Base-by-base conservation (phyloP, 192 early-diverging fungal genomes). In the Coemansia umbellata region DNA sequence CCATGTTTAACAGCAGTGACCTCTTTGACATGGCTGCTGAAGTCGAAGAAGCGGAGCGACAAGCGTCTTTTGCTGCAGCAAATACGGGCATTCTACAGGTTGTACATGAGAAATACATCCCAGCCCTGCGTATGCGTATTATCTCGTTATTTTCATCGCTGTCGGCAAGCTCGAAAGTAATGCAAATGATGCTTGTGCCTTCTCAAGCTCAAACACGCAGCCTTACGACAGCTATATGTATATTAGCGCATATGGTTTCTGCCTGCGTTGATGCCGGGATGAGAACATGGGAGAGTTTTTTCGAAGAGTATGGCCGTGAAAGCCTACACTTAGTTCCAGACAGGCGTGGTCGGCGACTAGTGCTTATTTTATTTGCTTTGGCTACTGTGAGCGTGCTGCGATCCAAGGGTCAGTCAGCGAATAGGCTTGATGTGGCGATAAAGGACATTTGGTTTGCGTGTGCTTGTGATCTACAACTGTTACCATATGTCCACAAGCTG, bases 261-360 rank as follows among this genome's bases (percentile, higher is more conserved):
- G 31, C 52, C 2, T 76, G 73, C 21, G 73, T 76, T n/a, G 53
- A 45, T 4, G 61, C 50, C 1, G 58, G 66, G 11, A 27, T 65
- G 53, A 56, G 73, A 5, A 68, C 73, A 2, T 76, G 73, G 73
- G 66, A 76, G 45, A 67, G 73, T 36, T 76, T 76, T 35, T 39
- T 76, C 21, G 66, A 69, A 22, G 73, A 69, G 58, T 44, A 69
- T n/a, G 73, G 73, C 13, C 60, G 73, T 0, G 73, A 76, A 31
- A 69, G 53, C 28, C 32, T 76, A 33, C 44, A 76, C 24, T 21
- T 76, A 41, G 55, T 69, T 9, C 62, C 61, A 0, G 58, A 54
- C 37, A 11, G 28, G n/a, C 31, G 28, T 9, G 66, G 57, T 0
- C 61, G 62, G 13, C 66, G 73, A 6, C 53, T 60, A 23, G 73